A percentile compares a stretch with the other conserved stretches of the same genome.
Conservation (phyloP, 2,329 filamentous ascomycete genomes). For the Trichoderma sp. region DNA sequence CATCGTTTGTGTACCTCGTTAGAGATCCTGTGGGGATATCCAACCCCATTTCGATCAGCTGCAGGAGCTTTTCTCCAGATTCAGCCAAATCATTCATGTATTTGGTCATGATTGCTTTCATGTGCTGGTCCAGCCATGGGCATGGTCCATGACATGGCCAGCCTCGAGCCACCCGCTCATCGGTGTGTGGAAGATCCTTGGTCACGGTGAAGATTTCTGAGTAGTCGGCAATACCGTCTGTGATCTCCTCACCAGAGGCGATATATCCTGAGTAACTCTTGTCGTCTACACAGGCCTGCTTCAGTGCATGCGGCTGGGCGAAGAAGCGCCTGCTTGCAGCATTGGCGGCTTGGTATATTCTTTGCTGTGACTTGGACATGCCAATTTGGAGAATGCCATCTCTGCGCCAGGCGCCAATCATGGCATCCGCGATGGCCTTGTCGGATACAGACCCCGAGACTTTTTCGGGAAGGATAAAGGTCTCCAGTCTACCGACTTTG, state of each 20-base stretch:
- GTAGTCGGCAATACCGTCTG: constrained; percentile 51
- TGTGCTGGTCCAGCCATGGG: constrained; percentile 48
- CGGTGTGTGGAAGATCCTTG: constrained; percentile 45
- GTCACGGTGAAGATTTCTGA: constrained; percentile 56
- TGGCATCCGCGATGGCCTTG: constrained; percentile 40
- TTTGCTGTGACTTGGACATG: constrained; percentile 39
- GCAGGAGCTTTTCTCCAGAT: constrained; percentile 47
- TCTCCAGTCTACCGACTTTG: constrained; percentile 37
- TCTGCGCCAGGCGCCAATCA: constrained; percentile 45
- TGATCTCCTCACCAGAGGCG: constrained; percentile 51
- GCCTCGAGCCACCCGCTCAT: constrained; percentile 41
- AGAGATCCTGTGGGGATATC: constrained; percentile 43
- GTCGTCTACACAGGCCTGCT: constrained; percentile 46
- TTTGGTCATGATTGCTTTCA: constrained; percentile 41
- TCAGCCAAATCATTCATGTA: constrained; percentile 46
- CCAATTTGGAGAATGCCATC: constrained; percentile 51
- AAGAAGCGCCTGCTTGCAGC: constrained; percentile 44
- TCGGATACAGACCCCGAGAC: constrained; percentile 40
- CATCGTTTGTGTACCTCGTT: constrained; percentile 46
- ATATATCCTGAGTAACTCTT: constrained; percentile 52
- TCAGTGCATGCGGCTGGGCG: constrained; percentile 36
- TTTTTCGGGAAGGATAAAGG: constrained; percentile 43
- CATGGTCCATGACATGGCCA: constrained; percentile 54
- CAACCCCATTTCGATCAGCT: constrained; percentile 49
- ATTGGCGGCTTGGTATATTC: constrained; percentile 40